Conservation (phyloP, 805 yeast genomes). For the Teunomyces aglyptinius region DNA sequence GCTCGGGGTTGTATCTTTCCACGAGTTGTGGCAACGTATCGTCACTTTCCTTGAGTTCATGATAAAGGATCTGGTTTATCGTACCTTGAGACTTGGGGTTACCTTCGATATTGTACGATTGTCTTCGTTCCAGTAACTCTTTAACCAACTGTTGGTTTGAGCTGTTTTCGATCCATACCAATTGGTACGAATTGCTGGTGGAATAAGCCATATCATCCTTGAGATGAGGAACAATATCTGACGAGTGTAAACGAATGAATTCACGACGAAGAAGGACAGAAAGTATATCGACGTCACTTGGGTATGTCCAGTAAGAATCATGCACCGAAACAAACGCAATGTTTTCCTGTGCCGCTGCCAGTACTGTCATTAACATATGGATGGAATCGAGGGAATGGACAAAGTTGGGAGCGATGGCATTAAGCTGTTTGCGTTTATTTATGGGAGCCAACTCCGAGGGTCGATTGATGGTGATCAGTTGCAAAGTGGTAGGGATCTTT, state of each 20-base stretch:
- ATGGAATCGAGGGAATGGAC: conserved; percentile 43
- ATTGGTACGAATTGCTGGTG: conserved; percentile 25
- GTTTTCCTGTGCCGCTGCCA: conserved; percentile 16
- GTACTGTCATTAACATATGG: conserved; percentile 37
- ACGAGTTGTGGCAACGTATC: conserved; percentile 13
- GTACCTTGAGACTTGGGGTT: not conserved
- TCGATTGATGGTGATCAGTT: conserved; percentile 17
- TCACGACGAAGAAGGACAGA: conserved; percentile 28
- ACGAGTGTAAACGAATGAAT: conserved; percentile 33
- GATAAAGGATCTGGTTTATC: conserved; percentile 9
- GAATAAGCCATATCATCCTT: conserved; percentile 25
- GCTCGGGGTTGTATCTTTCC: conserved; percentile 19
- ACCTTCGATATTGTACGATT: not conserved
- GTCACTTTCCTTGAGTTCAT: conserved; percentile 12
- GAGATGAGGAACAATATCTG: conserved; percentile 23
- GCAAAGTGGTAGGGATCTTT: conserved; percentile 21
- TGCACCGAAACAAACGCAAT: conserved; percentile 40
- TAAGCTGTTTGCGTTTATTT: conserved; percentile 28
- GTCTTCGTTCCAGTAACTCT: conserved; percentile 9
- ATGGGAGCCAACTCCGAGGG: conserved; percentile 23
- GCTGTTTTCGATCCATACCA: conserved; percentile 28
- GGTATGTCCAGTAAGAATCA: conserved; percentile 45
- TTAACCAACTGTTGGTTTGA: conserved; percentile 9
- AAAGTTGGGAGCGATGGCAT: conserved; percentile 43
- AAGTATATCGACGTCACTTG: conserved; percentile 28